phyloP scores from a whole-genome alignment of 805 yeast species.

The Sporopachydermia quercuum region DNA sequence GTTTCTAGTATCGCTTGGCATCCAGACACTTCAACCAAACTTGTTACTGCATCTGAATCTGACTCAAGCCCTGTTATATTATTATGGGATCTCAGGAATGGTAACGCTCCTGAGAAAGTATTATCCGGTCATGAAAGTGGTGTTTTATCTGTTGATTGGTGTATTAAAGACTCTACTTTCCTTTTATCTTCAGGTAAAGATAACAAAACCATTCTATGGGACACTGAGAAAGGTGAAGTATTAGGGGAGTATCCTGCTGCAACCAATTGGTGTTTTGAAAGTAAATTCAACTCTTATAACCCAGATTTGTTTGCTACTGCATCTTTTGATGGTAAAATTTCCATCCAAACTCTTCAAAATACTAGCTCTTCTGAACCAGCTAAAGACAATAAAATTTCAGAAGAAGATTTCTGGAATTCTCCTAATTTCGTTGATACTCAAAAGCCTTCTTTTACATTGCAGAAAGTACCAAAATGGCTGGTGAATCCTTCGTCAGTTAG shows the following conservation, averaged over 20 bases:
- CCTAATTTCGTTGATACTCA: constrained; percentile 23
- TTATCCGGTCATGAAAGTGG: constrained; percentile 79
- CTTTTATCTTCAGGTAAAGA: constrained; percentile 88
- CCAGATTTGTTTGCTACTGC: constrained; percentile 88
- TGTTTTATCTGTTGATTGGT: constrained; percentile 86
- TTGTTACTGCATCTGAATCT: constrained; percentile 75
- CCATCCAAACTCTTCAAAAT: constrained; percentile 80
- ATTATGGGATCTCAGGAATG: constrained; percentile 90
- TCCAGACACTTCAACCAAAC: constrained; percentile 69
- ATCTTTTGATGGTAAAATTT: constrained; percentile 72
- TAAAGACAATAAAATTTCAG: constrained; percentile 22
- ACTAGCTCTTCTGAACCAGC: constrained; percentile 24
- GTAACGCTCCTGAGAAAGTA: constrained; percentile 74
- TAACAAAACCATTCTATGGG: constrained; percentile 79
- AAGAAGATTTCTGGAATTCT: constrained; percentile 73
- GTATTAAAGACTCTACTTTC: constrained; percentile 61
- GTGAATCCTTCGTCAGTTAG: constrained; percentile 55
- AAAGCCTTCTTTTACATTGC: constrained; percentile 54
- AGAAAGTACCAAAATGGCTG: constrained; percentile 87
- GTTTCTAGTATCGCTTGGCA: constrained; percentile 88
- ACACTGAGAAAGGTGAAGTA: constrained; percentile 58
- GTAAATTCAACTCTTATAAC: constrained; percentile 71
- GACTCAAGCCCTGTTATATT: constrained; percentile 70
- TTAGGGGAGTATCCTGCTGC: constrained; percentile 84
- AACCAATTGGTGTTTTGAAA: constrained; percentile 86